Evolutionary conservation across 768 basidiomycete genomes (phyloP).

Genomic region (Phallus indusiatus): DNA sequence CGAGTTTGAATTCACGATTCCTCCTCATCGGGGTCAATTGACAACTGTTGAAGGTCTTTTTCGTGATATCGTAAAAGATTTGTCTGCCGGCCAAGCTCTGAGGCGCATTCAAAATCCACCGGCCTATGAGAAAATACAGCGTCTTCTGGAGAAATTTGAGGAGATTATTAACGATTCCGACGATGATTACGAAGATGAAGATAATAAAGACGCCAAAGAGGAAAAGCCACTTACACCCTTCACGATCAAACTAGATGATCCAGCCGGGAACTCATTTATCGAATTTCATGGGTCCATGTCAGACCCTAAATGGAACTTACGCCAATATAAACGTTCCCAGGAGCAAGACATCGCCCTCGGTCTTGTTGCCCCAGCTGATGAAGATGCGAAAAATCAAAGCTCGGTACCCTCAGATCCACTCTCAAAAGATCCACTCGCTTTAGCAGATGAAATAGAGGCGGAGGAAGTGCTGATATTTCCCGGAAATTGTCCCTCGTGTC

Average conservation of each 20-base stretch:
- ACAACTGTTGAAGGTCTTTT: conserved; percentile 96
- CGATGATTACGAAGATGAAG: conserved; percentile 32
- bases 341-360: conserved; percentile 80
- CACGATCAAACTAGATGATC: conserved; percentile 83
- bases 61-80: conserved; percentile 71
- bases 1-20: conserved; percentile 86
- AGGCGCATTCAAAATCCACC: conserved; percentile 70
- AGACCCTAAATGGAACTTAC: conserved; percentile 89
- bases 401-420: conserved; percentile 10
- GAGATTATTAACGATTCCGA: conserved; percentile 53
- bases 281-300: conserved; percentile 80
- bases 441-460: conserved; percentile 39
- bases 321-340: conserved; percentile 67
- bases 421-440: conserved; percentile 15
- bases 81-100: conserved; percentile 73
- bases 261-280: conserved; percentile 93
- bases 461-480: conserved; percentile 85
- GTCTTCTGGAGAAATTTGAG: conserved; percentile 56
- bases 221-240: conserved; percentile 52
- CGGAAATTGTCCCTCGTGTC: conserved; percentile 83
- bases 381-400: conserved; percentile 14
- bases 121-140: conserved; percentile 64
- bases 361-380: conserved; percentile 42
- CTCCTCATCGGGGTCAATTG: conserved; percentile 76
- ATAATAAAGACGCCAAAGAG: conserved; percentile 32